These are phyloP conservation scores for Starmera caribaea DNA, from an alignment of 805 yeast genomes.

Conservation along the genomic window DNA sequence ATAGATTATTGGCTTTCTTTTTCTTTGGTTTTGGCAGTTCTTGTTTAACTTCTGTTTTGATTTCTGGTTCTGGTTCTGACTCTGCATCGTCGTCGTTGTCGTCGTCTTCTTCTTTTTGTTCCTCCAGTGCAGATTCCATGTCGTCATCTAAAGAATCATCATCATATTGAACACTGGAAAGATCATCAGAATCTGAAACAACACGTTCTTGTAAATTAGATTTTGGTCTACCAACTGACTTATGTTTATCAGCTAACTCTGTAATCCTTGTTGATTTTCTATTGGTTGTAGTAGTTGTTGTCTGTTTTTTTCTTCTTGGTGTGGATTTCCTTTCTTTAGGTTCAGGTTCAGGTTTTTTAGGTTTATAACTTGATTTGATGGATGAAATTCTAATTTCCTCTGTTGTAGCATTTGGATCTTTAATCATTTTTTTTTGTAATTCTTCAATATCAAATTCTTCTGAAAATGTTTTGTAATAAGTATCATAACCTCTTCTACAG, in stretches of 20 bases:
- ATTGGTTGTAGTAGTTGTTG: neutral
- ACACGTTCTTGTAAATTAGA: neutral
- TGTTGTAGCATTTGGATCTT: slow-evolving; percentile 18
- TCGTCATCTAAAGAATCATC: slow-evolving; percentile 8
- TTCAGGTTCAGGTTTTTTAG: neutral
- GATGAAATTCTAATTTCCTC: slow-evolving; percentile 15
- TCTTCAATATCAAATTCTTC: slow-evolving; percentile 14
- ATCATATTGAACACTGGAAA: neutral
- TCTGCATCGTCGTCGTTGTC: neutral
- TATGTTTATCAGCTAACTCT: neutral
- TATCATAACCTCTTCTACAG: slow-evolving; percentile 24
- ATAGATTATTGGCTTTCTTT: slow-evolving; percentile 7
- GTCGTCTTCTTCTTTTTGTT: slow-evolving; percentile 1
- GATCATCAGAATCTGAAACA: neutral
- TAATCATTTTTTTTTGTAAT: slow-evolving; percentile 8
- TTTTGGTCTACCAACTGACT: neutral
- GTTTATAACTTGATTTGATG: slow-evolving; percentile 5
- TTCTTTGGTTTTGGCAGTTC: slow-evolving; percentile 3
- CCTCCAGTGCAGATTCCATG: slow-evolving; percentile 10
- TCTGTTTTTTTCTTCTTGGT: neutral
- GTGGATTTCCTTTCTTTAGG: neutral
- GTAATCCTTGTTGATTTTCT: neutral
- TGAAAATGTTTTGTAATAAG: slow-evolving; percentile 19
- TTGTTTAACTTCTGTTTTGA: neutral
- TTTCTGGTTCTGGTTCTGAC: neutral